Evolutionary conservation across 495 filamentous ascomycete species (phyloP).

Genomic region (Trichocladium antarcticum): DNA sequence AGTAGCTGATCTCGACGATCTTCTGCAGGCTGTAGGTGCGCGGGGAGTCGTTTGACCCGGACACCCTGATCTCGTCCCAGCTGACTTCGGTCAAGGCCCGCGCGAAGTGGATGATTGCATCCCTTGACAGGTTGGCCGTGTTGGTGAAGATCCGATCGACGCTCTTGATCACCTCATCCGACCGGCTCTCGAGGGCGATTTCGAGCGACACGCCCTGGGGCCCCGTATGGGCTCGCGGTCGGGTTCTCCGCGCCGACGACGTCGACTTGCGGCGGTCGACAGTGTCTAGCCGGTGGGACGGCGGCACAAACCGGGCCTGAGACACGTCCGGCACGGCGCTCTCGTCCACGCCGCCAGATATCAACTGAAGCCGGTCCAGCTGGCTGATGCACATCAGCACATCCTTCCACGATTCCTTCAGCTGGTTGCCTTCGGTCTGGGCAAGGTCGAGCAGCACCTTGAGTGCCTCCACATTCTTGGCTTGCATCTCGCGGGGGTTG

Average conservation of each 20-base stretch:
- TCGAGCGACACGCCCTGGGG: slow-evolving; percentile 65
- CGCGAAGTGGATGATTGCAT: slow-evolving; percentile 97
- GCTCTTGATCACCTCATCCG: slow-evolving; percentile 80
- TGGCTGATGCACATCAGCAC: slow-evolving; percentile 92
- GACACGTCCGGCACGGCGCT: slow-evolving; percentile 86
- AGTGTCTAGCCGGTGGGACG: slow-evolving; percentile 35
- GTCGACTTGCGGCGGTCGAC: slow-evolving; percentile 53
- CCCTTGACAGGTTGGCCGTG: slow-evolving; percentile 82
- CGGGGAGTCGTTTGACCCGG: slow-evolving; percentile 86
- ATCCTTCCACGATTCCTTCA: slow-evolving; percentile 88
- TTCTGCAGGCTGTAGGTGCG: slow-evolving; percentile 96
- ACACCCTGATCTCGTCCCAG: slow-evolving; percentile 97
- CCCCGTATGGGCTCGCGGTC: slow-evolving; percentile 53
- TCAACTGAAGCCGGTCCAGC: slow-evolving; percentile 89
- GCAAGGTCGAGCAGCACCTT: slow-evolving; percentile 85
- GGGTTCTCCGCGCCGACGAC: slow-evolving; percentile 50
- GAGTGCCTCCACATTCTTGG: slow-evolving; percentile 90
- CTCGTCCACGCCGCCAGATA: slow-evolving; percentile 87
- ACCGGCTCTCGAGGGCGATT: slow-evolving; percentile 82
- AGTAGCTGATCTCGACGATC: slow-evolving; percentile 95
- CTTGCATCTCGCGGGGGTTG: slow-evolving; percentile 88
- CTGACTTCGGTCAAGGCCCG: slow-evolving; percentile 88
- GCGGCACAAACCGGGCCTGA: slow-evolving; percentile 58
- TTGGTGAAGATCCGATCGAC: slow-evolving; percentile 95
- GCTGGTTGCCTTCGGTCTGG: slow-evolving; percentile 77